phyloP scores from a whole-genome alignment of 768 basidiomycete species.

The Clavaria fumosa region DNA sequence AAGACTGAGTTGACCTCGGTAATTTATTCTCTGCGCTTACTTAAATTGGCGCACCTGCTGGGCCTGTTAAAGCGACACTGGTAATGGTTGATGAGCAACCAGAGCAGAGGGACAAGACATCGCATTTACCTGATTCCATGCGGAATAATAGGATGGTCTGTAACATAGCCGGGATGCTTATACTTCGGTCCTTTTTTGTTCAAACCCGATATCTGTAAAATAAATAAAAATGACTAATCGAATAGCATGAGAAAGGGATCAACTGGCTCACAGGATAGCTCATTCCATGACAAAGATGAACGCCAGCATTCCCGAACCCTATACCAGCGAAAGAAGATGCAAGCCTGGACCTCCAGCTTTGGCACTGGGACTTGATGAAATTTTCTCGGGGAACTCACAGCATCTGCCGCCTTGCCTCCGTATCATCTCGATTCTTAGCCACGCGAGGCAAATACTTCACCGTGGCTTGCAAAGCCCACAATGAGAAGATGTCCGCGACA shows the following conservation, averaged over 20 bases:
- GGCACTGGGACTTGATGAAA: too few species aligned
- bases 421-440: conserved; percentile 60
- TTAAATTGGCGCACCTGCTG: conserved; percentile 37
- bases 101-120: too few species aligned
- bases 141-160: conserved; percentile 82
- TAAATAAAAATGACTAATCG: too few species aligned
- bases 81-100: too few species aligned
- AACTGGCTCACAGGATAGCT: conserved; percentile 53
- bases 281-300: conserved; percentile 83
- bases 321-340: conserved; percentile 93
- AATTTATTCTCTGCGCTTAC: conserved; percentile 3
- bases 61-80: conserved; percentile 78
- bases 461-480: conserved; percentile 84
- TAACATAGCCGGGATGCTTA: conserved; percentile 78
- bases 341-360: too few species aligned
- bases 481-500: conserved; percentile 89
- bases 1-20: conserved; percentile 39
- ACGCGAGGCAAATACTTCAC: conserved; percentile 82
- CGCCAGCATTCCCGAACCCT: conserved; percentile 88
- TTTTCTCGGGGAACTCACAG: conserved; percentile 44
- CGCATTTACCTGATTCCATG: conserved; percentile 68
- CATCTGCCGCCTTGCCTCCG: conserved; percentile 82
- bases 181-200: conserved; percentile 93
- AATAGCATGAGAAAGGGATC: background rate
- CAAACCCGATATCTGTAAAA: conserved; percentile 64